Conservation (phyloP, 768 basidiomycete genomes). For the Tephrocybe sp. region DNA sequence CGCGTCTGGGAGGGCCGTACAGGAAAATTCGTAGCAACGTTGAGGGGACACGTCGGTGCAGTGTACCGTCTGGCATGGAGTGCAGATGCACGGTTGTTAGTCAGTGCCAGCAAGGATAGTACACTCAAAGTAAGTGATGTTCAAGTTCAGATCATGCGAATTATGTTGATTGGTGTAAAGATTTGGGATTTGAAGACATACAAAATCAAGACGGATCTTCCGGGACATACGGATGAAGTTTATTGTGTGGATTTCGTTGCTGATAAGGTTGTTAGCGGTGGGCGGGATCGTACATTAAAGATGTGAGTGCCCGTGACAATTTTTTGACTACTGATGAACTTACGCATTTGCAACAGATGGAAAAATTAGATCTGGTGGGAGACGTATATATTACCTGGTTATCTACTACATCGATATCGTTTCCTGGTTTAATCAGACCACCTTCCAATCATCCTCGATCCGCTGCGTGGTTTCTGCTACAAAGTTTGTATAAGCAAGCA, state of each 20-base stretch:
- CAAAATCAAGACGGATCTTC: slow-evolving; percentile 91
- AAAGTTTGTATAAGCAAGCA: too few relatives aligned
- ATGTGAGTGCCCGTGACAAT: slow-evolving; percentile 55
- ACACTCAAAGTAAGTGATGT: slow-evolving; percentile 77
- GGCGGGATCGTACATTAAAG: slow-evolving; percentile 86
- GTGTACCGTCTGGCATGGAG: slow-evolving; percentile 97
- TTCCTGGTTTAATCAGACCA: too few relatives aligned
- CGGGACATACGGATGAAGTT: slow-evolving; percentile 96
- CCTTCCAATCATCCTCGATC: too few relatives aligned
- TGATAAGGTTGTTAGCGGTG: slow-evolving; percentile 99
- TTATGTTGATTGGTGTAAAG: slow-evolving; percentile 32
- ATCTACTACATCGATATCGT: too few relatives aligned
- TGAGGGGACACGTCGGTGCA: slow-evolving; percentile 90
- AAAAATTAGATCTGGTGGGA: slow-evolving; percentile 19
- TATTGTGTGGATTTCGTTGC: slow-evolving; percentile 99
- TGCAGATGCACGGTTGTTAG: slow-evolving; percentile 85
- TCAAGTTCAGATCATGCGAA: neutral
- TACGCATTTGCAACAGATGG: slow-evolving; percentile 15
- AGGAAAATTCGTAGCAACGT: slow-evolving; percentile 85
- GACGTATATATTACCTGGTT: too few relatives aligned
- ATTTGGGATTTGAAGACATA: slow-evolving; percentile 97
- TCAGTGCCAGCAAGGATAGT: slow-evolving; percentile 94
- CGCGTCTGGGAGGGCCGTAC: slow-evolving; percentile 87
- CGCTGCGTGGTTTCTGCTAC: too few relatives aligned
- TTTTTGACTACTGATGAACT: neutral